Base-by-base conservation (phyloP, 2,329 filamentous ascomycete genomes). In the Tolypocladium guangdongense region DNA sequence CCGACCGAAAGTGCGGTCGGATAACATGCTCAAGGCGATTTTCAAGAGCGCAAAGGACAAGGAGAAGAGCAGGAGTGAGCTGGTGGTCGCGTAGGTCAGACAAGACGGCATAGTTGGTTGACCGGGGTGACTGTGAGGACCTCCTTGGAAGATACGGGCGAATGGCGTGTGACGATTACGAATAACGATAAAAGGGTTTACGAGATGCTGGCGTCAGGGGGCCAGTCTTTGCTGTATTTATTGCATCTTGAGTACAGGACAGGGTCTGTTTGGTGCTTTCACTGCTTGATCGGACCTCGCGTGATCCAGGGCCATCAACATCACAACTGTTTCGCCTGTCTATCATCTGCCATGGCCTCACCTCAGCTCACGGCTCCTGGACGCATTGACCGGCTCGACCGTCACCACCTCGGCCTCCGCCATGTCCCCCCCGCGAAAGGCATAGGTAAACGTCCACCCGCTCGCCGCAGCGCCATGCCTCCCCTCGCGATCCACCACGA, bases 21-120 rank as follows among this genome's bases (percentile, higher is more conserved):
- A 62, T 41, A 81, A 75, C 61, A 78, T 82, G 78, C 72, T 83
- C 57, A 82, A 81, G 69, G 67, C 73, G 3, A 58, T 83, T 54
- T 82, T 83, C 63, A 79, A 77, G 70, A 77, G 72, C 67, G 81
- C 78, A 67, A 78, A 77, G 65, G 71, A 74, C 24, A 71, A 67
- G 61, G 73, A 74, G 55, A 69, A 71, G 53, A 66, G 66, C 49
- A 63, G 65, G 36, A 63, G 57, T 37, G 64, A 64, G 33, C 54
- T 67, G 41, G 65, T 68, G 45, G 53, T 64, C 37, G 66, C 64
- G 27, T 68, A 62, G 43, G 11, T 1, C 14, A 7, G 35, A 36
- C 14, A 11, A 27, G 39, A 43, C 27, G 27, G n/a, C n/a, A n/a
- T n/a, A n/a, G n/a, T n/a, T n/a, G n/a, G n/a, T n/a, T 11, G 39